These are phyloP conservation scores for Aplosporella prunicola DNA, from an alignment of 2,329 filamentous ascomycete species.

Conservation along the genomic window DNA sequence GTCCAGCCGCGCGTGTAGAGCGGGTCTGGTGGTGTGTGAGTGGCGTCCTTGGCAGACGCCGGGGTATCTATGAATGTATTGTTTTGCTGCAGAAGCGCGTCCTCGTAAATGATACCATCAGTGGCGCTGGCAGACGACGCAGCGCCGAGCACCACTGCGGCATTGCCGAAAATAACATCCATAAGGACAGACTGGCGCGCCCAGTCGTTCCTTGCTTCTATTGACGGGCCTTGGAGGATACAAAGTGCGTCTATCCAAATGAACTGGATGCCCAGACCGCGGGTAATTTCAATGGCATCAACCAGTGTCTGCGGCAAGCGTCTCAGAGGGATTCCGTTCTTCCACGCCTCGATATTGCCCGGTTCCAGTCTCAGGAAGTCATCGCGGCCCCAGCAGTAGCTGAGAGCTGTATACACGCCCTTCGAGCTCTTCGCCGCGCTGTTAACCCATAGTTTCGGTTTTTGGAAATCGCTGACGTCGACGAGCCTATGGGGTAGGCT, in stretches of 20 bases:
- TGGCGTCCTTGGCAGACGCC: background rate
- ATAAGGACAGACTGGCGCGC: conserved; percentile 1
- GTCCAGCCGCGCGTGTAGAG: background rate
- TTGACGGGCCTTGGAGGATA: conserved; percentile 13
- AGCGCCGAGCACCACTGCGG: background rate
- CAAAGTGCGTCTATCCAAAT: conserved; percentile 14
- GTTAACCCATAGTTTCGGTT: no score
- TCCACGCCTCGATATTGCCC: no score
- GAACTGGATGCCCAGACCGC: conserved; percentile 3
- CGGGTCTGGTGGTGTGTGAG: background rate
- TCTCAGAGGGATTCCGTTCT: no score
- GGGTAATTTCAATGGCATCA: conserved; percentile 10
- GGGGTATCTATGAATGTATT: no score
- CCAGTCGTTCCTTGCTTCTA: conserved; percentile 9
- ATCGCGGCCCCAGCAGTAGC: no score
- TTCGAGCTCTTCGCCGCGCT: no score
- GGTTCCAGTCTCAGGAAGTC: no score
- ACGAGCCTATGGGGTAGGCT: no score
- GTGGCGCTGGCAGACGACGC: background rate
- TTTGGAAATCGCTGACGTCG: no score
- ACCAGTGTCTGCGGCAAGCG: conserved; percentile 7
- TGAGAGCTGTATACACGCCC: no score
- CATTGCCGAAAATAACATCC: conserved; percentile 3
- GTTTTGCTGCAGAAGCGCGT: no score
- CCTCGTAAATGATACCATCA: conserved; percentile 1